Conservation (phyloP, 192 early-diverging fungal genomes). For the Backusella morwellensis region DNA sequence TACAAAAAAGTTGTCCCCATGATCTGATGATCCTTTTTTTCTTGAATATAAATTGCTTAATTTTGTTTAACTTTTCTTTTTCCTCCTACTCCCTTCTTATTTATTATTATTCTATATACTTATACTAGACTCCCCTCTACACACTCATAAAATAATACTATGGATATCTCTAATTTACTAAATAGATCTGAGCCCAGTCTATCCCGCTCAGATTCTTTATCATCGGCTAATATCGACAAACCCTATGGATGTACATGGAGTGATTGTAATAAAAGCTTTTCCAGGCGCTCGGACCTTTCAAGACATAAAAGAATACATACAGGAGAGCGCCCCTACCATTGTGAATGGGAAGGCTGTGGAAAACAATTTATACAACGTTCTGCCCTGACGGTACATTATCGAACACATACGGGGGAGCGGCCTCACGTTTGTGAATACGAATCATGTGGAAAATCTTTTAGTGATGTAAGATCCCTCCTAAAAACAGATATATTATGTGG, state of each 20-base stretch:
- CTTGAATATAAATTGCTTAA: neutral
- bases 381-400: conserved; percentile 56
- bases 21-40: conserved; percentile 9
- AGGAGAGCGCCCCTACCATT: conserved; percentile 51
- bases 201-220: conserved; percentile 3
- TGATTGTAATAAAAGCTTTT: conserved; percentile 51
- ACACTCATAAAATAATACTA: conserved; percentile 1
- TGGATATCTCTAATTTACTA: conserved; percentile 37
- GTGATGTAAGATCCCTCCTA: conserved; percentile 47
- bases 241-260: conserved; percentile 44
- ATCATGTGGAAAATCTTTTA: conserved; percentile 68
- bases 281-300: conserved; percentile 52
- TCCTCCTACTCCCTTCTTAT: neutral
- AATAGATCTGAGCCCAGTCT: conserved; percentile 20
- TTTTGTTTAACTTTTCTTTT: conserved; percentile 6
- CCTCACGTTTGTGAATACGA: conserved; percentile 61
- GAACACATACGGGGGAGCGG: conserved; percentile 66
- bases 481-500: neutral
- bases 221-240: conserved; percentile 18
- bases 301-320: conserved; percentile 59
- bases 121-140: neutral
- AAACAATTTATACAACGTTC: conserved; percentile 63
- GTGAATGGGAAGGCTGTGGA: conserved; percentile 46
- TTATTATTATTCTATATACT: neutral
- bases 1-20: neutral